phyloP scores from a whole-genome alignment of 805 yeast species.

The Maudiozyma pseudohumilis region DNA sequence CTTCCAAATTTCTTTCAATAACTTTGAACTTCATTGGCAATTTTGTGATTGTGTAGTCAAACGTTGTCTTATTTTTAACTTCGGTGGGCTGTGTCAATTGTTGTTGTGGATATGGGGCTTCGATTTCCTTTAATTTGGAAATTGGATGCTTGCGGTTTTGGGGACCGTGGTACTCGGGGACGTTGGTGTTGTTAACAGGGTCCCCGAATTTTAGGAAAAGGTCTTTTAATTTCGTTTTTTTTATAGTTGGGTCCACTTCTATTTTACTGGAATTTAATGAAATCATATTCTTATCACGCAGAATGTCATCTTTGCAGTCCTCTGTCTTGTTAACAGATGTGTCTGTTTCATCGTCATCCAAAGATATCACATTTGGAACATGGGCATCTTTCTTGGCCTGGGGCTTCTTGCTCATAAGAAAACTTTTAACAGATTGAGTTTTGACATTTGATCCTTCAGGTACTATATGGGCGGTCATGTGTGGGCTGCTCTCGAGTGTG shows the following conservation, averaged over 20 bases:
- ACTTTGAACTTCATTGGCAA: neutral
- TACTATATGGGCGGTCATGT: conserved; percentile 1
- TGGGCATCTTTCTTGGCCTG: conserved; percentile 1
- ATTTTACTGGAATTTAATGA: conserved; percentile 6
- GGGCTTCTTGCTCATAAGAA: conserved; percentile 11
- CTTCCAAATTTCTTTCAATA: neutral
- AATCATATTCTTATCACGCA: conserved; percentile 3
- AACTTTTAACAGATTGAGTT: conserved; percentile 12
- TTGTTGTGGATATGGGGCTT: conserved; percentile 15
- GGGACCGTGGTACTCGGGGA: conserved; percentile 2
- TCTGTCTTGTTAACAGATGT: neutral
- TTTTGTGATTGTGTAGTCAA: neutral
- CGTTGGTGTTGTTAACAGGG: neutral
- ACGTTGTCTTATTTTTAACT: neutral
- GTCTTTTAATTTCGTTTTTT: conserved; percentile 19
- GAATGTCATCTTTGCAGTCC: neutral
- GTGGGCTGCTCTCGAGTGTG: neutral
- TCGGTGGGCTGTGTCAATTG: conserved; percentile 9
- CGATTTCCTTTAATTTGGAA: conserved; percentile 12
- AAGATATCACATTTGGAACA: conserved; percentile 7
- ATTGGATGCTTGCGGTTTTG: conserved; percentile 9
- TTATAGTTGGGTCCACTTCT: conserved; percentile 11
- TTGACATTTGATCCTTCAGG: conserved; percentile 7
- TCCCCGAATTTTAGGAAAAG: conserved; percentile 12
- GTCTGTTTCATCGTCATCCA: conserved; percentile 10